Evolutionary conservation across 2,329 filamentous ascomycete species (phyloP).

Genomic region (Ascosphaera acerosa): DNA sequence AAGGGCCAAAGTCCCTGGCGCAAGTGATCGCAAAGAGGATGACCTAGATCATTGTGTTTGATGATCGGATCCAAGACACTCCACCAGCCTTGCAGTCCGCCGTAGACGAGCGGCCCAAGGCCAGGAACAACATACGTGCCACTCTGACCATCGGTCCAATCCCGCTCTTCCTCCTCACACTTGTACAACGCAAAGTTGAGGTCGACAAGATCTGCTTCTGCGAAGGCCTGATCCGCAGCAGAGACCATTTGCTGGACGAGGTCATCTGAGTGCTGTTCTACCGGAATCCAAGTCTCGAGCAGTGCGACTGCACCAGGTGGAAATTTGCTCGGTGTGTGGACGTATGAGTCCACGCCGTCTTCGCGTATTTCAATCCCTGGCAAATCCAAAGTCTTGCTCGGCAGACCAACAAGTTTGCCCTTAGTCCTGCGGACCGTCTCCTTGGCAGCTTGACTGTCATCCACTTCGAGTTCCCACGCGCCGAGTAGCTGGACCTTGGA

Average conservation of each 20-base stretch:
- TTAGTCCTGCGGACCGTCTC: conserved; percentile 41
- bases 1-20: conserved; percentile 79
- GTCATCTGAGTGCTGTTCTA: conserved; percentile 57
- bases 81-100: conserved; percentile 97
- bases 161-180: conserved; percentile 69
- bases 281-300: conserved; percentile 88
- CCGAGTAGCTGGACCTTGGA: conserved; percentile 70
- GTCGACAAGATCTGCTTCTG: conserved; percentile 47
- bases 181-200: conserved; percentile 82
- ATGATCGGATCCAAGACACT: conserved; percentile 69
- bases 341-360: conserved; percentile 48
- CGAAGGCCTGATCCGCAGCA: conserved; percentile 55
- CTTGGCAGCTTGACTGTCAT: conserved; percentile 45
- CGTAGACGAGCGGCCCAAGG: conserved; percentile 68
- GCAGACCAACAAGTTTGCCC: conserved; percentile 52
- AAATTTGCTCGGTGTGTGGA: conserved; percentile 60
- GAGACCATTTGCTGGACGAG: conserved; percentile 70
- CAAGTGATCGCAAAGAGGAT: conserved; percentile 80
- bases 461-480: conserved; percentile 78
- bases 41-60: conserved; percentile 68
- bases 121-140: conserved; percentile 77
- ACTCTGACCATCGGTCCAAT: conserved; percentile 52
- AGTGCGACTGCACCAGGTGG: conserved; percentile 84
- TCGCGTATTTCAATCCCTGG: conserved; percentile 47
- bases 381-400: conserved; percentile 51